Conservation (phyloP, 2,329 filamentous ascomycete genomes). For the Calonectria pseudoturangicola region DNA sequence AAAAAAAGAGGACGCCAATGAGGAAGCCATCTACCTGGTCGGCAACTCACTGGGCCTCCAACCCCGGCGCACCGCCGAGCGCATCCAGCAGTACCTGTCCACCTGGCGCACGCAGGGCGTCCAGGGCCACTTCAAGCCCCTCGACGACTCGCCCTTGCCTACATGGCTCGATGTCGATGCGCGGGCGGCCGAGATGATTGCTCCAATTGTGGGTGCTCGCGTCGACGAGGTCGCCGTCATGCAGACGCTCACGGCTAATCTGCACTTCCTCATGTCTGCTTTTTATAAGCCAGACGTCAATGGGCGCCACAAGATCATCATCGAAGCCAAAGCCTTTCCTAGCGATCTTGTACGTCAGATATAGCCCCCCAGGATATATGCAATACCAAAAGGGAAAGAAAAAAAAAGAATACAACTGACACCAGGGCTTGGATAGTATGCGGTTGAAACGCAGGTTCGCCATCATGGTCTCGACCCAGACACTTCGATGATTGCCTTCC, state of each 20-base stretch:
- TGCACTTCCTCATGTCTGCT: conserved; percentile 87
- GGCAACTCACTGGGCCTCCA: conserved; percentile 91
- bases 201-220: conserved; percentile 80
- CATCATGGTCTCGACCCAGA: conserved; percentile 79
- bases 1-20: conserved; percentile 30
- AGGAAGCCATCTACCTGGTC: conserved; percentile 80
- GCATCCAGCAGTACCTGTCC: conserved; percentile 80
- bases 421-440: conserved; percentile 72
- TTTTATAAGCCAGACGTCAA: conserved; percentile 81
- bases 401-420: background rate
- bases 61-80: conserved; percentile 75
- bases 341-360: conserved; percentile 79
- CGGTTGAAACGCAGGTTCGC: conserved; percentile 84
- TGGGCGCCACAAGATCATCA: conserved; percentile 80
- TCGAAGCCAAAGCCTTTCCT: conserved; percentile 90
- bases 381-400: background rate
- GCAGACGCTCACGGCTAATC: conserved; percentile 86
- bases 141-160: conserved; percentile 78
- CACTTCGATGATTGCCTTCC: conserved; percentile 81
- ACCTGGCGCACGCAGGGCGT: conserved; percentile 89
- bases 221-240: conserved; percentile 85
- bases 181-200: conserved; percentile 80
- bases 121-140: conserved; percentile 83
- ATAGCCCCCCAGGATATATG: background rate
- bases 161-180: conserved; percentile 85